Conservation (phyloP, 2,329 filamentous ascomycete genomes). For the Diaporthe capsici region DNA sequence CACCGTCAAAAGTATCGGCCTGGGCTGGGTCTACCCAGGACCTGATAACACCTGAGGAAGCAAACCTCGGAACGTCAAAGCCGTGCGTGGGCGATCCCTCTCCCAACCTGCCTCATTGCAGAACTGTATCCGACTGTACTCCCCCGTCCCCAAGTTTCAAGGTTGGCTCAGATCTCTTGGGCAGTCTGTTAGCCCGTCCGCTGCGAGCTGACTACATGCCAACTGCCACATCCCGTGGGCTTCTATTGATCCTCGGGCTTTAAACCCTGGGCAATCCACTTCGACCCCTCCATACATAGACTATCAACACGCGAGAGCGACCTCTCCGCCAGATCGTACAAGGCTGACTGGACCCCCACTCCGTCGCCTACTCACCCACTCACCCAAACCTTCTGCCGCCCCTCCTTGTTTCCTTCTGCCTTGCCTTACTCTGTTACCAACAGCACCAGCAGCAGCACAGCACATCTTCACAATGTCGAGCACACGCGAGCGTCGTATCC, state of each 20-base stretch:
- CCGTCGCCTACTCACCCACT: not conserved
- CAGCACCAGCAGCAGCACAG: conserved; percentile 36
- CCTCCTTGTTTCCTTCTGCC: not conserved
- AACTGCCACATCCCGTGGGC: conserved; percentile 7
- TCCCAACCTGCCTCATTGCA: conserved; percentile 16
- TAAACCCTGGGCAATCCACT: conserved; percentile 20
- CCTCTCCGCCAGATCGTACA: conserved; percentile 30
- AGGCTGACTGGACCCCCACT: conserved; percentile 21
- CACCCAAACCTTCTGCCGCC: not conserved
- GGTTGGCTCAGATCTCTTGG: conserved; percentile 17
- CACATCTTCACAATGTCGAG: conserved; percentile 57
- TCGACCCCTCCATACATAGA: conserved; percentile 19
- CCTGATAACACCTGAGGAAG: conserved; percentile 1
- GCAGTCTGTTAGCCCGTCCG: not conserved
- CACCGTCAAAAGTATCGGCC: conserved; percentile 14
- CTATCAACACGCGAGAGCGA: conserved; percentile 8
- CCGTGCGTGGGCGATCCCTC: conserved; percentile 11
- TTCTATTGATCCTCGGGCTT: conserved; percentile 16
- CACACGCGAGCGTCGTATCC: conserved; percentile 71
- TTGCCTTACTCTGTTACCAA: not conserved
- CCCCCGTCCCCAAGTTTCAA: not conserved
- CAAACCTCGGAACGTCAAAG: conserved; percentile 26
- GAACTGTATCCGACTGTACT: conserved; percentile 11
- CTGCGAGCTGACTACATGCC: conserved; percentile 15
- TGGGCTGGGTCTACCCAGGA: not conserved